These are phyloP conservation scores for Cucurbita pepo DNA, from an alignment of 306 rosid species.

Conservation along the genomic window DNA sequence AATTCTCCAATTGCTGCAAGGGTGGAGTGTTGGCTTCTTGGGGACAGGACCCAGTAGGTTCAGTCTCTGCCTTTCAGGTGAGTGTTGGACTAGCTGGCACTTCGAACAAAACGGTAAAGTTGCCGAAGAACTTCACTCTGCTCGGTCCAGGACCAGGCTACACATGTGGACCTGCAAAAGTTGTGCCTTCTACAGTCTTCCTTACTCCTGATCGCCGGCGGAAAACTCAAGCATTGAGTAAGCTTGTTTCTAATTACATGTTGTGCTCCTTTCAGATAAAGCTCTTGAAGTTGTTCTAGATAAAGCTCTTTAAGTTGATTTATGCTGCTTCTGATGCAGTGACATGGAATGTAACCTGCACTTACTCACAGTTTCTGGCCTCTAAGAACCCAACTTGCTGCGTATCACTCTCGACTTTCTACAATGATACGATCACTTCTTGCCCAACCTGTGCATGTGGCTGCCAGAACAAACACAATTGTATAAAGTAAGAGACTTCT, in stretches of 20 bases:
- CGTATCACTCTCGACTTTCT: constrained; percentile 87
- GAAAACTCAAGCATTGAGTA: constrained; percentile 55
- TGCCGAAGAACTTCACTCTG: constrained; percentile 49
- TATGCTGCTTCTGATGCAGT: constrained; percentile 29
- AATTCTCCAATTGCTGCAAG: constrained; percentile 46
- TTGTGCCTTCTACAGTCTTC: constrained; percentile 42
- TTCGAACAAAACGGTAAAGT: constrained; percentile 53
- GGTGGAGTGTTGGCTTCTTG: constrained; percentile 53
- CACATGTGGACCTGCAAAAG: constrained; percentile 52
- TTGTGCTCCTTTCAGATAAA: neutral
- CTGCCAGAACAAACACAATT: constrained; percentile 55
- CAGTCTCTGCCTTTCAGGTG: constrained; percentile 54
- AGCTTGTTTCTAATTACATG: constrained; percentile 9
- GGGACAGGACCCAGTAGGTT: constrained; percentile 43
- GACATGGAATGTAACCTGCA: constrained; percentile 95
- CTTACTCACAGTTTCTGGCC: constrained; percentile 84
- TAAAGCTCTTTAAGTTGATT: neutral
- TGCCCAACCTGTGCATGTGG: constrained; percentile 90
- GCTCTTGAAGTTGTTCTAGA: constrained; percentile 1
- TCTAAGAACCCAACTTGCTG: constrained; percentile 83
- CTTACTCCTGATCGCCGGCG: constrained; percentile 40
- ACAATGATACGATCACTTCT: constrained; percentile 54
- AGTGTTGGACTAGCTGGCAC: constrained; percentile 60
- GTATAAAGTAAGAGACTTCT: constrained; percentile 51
- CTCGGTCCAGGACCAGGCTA: constrained; percentile 70